Percentiles rank a stretch among this genome's conserved stretches.
phyloP scores from a whole-genome alignment of 768 basidiomycete genomes.

The Trametopsis cervina region DNA sequence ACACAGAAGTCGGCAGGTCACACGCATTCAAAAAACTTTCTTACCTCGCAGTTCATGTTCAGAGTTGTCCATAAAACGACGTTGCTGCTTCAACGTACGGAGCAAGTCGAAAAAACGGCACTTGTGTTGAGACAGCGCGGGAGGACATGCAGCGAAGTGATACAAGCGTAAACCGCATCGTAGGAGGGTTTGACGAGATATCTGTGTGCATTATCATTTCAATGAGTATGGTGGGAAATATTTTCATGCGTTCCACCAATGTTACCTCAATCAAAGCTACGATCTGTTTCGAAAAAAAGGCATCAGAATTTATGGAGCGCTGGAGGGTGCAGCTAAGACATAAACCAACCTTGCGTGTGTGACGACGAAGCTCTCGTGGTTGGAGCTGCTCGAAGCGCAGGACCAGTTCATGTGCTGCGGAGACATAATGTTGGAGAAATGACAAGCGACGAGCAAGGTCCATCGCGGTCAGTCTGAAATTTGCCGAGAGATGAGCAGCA shows the following conservation, averaged over 20 bases:
- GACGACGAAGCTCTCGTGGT: constrained; percentile 4
- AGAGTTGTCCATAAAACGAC: constrained; percentile 7
- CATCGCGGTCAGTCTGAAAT: constrained; percentile 7
- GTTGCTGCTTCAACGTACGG: constrained; percentile 10
- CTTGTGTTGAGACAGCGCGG: constrained; percentile 35
- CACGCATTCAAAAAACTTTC: neutral
- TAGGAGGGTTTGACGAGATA: constrained; percentile 40
- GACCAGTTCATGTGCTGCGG: constrained; percentile 10
- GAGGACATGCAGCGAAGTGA: constrained; percentile 39
- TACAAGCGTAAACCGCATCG: constrained; percentile 36
- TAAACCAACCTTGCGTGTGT: constrained; percentile 10
- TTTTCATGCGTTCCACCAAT: constrained; percentile 9
- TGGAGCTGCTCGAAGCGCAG: constrained; percentile 2
- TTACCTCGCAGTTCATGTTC: constrained; percentile 8
- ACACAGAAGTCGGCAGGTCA: neutral
- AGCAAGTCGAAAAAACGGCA: constrained; percentile 43
- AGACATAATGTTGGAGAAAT: constrained; percentile 8
- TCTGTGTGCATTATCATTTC: constrained; percentile 24
- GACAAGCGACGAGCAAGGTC: constrained; percentile 11
- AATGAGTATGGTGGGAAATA: neutral
- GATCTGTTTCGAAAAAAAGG: constrained; percentile 28
- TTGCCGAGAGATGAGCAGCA: neutral
- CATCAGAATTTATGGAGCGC: neutral
- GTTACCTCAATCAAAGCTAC: constrained; percentile 46
- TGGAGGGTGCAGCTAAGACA: neutral